Percentiles rank a stretch among this genome's conserved stretches.
phyloP scores from a whole-genome alignment of 441 rosid species.

The Biscutella laevigata region DNA sequence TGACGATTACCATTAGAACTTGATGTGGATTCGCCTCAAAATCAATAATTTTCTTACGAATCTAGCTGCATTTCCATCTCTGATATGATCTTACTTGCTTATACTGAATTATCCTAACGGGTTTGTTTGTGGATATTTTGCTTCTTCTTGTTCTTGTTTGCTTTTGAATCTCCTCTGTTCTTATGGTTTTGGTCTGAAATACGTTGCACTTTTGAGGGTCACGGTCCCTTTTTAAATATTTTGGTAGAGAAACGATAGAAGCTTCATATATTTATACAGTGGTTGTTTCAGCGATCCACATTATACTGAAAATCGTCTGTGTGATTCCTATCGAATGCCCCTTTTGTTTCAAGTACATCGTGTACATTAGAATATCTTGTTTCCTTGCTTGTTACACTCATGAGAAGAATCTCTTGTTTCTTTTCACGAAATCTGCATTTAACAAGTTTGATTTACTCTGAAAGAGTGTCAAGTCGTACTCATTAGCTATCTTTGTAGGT shows the following conservation, averaged over 20 bases:
- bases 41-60: background rate
- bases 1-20: background rate
- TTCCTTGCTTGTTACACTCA: background rate
- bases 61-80: background rate
- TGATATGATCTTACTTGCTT: background rate
- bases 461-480: background rate
- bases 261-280: background rate
- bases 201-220: background rate
- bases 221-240: background rate
- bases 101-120: background rate
- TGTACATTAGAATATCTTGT: background rate
- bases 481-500: conserved; percentile 31
- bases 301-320: background rate
- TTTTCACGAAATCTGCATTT: background rate
- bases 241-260: background rate
- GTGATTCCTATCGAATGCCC: background rate
- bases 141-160: background rate
- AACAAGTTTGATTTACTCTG: background rate
- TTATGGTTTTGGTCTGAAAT: background rate
- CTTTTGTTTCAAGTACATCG: background rate
- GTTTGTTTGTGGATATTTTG: background rate
- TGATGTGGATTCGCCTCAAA: background rate
- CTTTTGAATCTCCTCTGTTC: conserved; percentile 6
- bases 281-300: background rate
- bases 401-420: background rate